Percentiles rank a stretch among this genome's conserved stretches.
phyloP scores from a whole-genome alignment of 371 early-diverging fungal species.

The Zopfochytrium polystomum region DNA sequence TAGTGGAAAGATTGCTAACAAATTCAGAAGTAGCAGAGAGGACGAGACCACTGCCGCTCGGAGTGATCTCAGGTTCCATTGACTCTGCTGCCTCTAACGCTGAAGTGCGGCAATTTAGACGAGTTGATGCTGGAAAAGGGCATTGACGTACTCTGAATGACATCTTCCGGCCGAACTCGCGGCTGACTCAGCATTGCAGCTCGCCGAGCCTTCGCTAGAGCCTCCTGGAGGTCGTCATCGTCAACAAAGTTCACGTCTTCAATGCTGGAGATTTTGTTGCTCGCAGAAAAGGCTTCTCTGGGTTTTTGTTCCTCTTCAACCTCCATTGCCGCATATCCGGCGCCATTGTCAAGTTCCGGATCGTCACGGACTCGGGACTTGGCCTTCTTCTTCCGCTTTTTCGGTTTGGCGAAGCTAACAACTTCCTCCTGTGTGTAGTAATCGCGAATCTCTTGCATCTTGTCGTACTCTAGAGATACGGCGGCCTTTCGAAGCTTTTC shows the following conservation, averaged over 20 bases:
- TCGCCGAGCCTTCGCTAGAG: slow-evolving; percentile 72
- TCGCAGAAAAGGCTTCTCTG: slow-evolving; percentile 27
- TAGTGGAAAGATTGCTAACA: slow-evolving; percentile 34
- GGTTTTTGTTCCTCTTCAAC: slow-evolving; percentile 3
- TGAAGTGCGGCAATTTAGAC: slow-evolving; percentile 2
- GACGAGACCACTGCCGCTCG: slow-evolving; percentile 12
- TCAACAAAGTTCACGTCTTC: slow-evolving; percentile 80
- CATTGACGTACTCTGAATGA: slow-evolving; percentile 24
- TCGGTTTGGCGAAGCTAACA: slow-evolving; percentile 73
- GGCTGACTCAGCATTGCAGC: slow-evolving; percentile 33
- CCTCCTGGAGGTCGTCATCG: slow-evolving; percentile 87
- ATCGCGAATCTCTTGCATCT: slow-evolving; percentile 63
- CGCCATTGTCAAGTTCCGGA: slow-evolving; percentile 10
- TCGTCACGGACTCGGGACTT: slow-evolving; percentile 18
- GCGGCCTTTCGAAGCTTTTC: slow-evolving; percentile 62
- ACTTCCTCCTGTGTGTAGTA: slow-evolving; percentile 88
- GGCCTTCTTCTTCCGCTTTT: slow-evolving; percentile 48
- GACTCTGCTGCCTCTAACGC: too few relatives aligned
- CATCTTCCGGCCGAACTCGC: slow-evolving; percentile 26
- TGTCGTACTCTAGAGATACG: slow-evolving; percentile 49
- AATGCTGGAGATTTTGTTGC: slow-evolving; percentile 35
- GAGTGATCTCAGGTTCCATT: too few relatives aligned
- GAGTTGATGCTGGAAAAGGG: neutral
- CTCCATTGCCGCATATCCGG: slow-evolving; percentile 9
- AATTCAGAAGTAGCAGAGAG: slow-evolving; percentile 47